phyloP scores from a whole-genome alignment of 805 yeast genomes.

The Tetrapisispora fleetii region DNA sequence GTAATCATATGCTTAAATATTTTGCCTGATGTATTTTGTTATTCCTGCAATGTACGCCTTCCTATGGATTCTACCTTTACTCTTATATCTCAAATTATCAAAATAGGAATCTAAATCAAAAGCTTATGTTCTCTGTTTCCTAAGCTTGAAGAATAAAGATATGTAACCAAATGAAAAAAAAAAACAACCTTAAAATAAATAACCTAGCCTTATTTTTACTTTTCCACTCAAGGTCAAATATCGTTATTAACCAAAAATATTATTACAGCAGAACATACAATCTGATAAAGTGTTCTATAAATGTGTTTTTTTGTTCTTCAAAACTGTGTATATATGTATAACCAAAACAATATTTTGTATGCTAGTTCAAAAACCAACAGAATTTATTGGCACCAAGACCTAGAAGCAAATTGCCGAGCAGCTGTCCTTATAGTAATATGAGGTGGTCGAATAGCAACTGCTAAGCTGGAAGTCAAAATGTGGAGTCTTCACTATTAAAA shows the following conservation, averaged over 20 bases:
- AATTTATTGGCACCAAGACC: not conserved
- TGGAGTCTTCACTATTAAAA: not conserved
- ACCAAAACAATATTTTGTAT: no score
- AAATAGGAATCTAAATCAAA: not conserved
- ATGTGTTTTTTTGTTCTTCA: not conserved
- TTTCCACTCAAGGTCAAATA: not conserved
- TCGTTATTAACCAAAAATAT: no score
- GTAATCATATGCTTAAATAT: constrained; percentile 7
- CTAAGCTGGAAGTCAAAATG: not conserved
- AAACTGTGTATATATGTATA: not conserved
- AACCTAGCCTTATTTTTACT: not conserved
- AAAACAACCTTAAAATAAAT: not conserved
- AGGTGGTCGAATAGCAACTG: no score
- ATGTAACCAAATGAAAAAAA: not conserved
- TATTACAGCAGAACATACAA: not conserved
- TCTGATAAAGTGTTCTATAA: not conserved
- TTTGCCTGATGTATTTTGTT: not conserved
- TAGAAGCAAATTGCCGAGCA: not conserved
- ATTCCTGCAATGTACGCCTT: not conserved
- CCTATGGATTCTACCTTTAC: no score
- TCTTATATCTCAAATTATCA: no score
- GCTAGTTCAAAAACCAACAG: not conserved
- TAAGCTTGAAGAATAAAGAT: not conserved
- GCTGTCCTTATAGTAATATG: not conserved
- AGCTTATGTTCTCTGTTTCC: not conserved